phyloP scores from a whole-genome alignment of 139 green algal genomes.

The Coccomyxa sp. region DNA sequence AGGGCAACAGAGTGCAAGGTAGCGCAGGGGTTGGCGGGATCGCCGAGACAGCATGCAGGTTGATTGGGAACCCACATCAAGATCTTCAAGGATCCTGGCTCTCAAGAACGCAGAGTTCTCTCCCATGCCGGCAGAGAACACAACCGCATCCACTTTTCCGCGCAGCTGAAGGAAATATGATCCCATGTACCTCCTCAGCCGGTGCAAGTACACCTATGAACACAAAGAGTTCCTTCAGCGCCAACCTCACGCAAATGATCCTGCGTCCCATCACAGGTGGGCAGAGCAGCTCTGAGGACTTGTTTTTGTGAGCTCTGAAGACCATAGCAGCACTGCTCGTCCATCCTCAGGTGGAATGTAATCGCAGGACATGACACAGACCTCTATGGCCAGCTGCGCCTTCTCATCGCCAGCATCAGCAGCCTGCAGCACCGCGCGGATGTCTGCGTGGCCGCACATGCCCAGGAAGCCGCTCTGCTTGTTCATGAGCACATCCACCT shows the following conservation, averaged over 20 bases:
- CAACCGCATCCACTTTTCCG: slow-evolving; percentile 75
- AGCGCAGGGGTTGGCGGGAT: too few relatives aligned
- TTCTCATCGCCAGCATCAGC: slow-evolving; percentile 40
- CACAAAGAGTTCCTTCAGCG: too few relatives aligned
- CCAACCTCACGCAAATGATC: too few relatives aligned
- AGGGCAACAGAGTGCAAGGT: too few relatives aligned
- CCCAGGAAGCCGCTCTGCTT: slow-evolving; percentile 64
- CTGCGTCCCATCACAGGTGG: too few relatives aligned
- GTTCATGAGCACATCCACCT: slow-evolving; percentile 75
- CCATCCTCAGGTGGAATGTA: too few relatives aligned
- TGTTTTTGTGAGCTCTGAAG: too few relatives aligned
- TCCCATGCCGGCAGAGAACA: slow-evolving; percentile 83
- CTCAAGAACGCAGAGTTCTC: slow-evolving; percentile 63
- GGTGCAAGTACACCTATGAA: slow-evolving; percentile 16
- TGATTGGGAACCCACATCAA: too few relatives aligned
- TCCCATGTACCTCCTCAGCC: slow-evolving; percentile 86
- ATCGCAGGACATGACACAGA: too few relatives aligned
- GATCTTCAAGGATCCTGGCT: slow-evolving; percentile 31
- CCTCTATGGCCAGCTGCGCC: slow-evolving; percentile 62
- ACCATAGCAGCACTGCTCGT: too few relatives aligned
- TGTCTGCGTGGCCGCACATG: slow-evolving; percentile 51
- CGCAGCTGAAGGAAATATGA: slow-evolving; percentile 69
- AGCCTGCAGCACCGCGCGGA: slow-evolving; percentile 53
- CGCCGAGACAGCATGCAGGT: too few relatives aligned
- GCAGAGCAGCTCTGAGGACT: too few relatives aligned